These are phyloP conservation scores for Scleroderma bovista DNA, from an alignment of 768 basidiomycete genomes.

Conservation along the genomic window DNA sequence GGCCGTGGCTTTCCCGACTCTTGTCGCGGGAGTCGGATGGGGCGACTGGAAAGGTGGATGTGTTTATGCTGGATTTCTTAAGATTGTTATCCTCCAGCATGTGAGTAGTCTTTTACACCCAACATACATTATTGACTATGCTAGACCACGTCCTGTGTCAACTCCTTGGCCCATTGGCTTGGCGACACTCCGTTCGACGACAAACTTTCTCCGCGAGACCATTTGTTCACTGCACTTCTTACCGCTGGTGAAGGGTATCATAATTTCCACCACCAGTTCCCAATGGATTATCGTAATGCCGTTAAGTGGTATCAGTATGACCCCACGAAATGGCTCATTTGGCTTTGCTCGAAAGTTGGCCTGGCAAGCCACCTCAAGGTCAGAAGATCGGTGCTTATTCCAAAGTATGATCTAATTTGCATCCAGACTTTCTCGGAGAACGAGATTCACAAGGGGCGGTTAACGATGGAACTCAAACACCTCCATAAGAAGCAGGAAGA, in stretches of 20 bases:
- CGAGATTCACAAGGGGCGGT: slow-evolving; percentile 43
- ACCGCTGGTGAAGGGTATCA: slow-evolving; percentile 69
- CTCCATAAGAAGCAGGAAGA: slow-evolving; percentile 65
- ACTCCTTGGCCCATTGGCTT: slow-evolving; percentile 55
- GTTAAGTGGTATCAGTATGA: slow-evolving; percentile 82
- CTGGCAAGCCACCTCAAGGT: slow-evolving; percentile 70
- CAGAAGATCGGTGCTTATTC: slow-evolving; percentile 12
- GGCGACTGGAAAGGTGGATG: slow-evolving; percentile 12
- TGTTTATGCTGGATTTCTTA: slow-evolving; percentile 35
- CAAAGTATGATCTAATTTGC: too few relatives aligned
- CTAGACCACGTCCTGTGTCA: slow-evolving; percentile 51
- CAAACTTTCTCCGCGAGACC: slow-evolving; percentile 69
- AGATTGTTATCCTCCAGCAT: slow-evolving; percentile 48
- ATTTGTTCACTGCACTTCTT: slow-evolving; percentile 72
- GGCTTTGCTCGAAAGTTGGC: slow-evolving; percentile 51
- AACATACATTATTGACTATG: background rate
- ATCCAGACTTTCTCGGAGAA: slow-evolving; percentile 35
- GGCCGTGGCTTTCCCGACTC: slow-evolving; percentile 42
- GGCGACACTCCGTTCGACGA: slow-evolving; percentile 76
- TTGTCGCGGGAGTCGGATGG: slow-evolving; percentile 27
- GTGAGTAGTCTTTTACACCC: slow-evolving; percentile 21
- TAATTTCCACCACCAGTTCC: slow-evolving; percentile 85
- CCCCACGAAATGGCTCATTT: slow-evolving; percentile 92
- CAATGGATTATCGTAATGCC: slow-evolving; percentile 53
- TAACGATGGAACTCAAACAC: slow-evolving; percentile 60